Evolutionary conservation across 176 grass and related monocot genomes (phyloP).

Genomic region (Thinopyrum elongatum): DNA sequence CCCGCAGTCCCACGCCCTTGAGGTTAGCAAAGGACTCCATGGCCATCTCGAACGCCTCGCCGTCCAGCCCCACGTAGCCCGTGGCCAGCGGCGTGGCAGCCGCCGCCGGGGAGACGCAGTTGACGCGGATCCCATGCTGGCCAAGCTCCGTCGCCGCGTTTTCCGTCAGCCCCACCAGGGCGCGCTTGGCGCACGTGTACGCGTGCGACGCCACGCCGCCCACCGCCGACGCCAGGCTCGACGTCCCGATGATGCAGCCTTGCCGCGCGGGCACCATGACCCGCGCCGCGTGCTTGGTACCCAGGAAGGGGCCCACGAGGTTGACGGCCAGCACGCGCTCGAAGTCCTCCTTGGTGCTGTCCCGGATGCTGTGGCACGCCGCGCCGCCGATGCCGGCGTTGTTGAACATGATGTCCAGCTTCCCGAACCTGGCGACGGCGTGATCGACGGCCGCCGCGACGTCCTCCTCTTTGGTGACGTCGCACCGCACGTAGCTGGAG

Average conservation of each 20-base stretch:
- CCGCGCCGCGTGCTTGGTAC: slow-evolving; percentile 57
- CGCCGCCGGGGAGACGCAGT: slow-evolving; percentile 43
- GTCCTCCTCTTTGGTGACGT: slow-evolving; percentile 43
- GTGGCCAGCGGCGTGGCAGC: slow-evolving; percentile 38
- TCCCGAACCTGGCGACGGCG: slow-evolving; percentile 40
- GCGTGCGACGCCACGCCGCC: slow-evolving; percentile 23
- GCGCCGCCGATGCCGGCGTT: slow-evolving; percentile 55
- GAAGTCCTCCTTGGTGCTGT: slow-evolving; percentile 49
- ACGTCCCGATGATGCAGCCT: slow-evolving; percentile 45
- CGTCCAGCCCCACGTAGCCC: slow-evolving; percentile 16
- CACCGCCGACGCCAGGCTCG: slow-evolving; percentile 35
- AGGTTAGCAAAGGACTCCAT: slow-evolving; percentile 33
- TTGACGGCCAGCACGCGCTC: slow-evolving; percentile 46
- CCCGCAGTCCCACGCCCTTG: slow-evolving; percentile 39
- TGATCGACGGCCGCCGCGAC: slow-evolving; percentile 40
- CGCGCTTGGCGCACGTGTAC: slow-evolving; percentile 58
- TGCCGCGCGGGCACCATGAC: slow-evolving; percentile 40
- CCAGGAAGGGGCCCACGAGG: slow-evolving; percentile 47
- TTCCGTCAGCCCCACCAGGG: slow-evolving; percentile 39
- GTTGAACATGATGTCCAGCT: slow-evolving; percentile 63
- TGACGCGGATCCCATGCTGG: slow-evolving; percentile 45
- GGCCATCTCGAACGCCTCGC: slow-evolving; percentile 37
- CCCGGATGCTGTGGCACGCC: slow-evolving; percentile 41
- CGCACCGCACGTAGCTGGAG: slow-evolving; percentile 45
- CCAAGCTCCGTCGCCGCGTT: slow-evolving; percentile 54